A percentile compares a stretch with the other conserved stretches of the same genome.
Conservation (phyloP, 139 green algal species). For the Chlamydomonas incerta region DNA sequence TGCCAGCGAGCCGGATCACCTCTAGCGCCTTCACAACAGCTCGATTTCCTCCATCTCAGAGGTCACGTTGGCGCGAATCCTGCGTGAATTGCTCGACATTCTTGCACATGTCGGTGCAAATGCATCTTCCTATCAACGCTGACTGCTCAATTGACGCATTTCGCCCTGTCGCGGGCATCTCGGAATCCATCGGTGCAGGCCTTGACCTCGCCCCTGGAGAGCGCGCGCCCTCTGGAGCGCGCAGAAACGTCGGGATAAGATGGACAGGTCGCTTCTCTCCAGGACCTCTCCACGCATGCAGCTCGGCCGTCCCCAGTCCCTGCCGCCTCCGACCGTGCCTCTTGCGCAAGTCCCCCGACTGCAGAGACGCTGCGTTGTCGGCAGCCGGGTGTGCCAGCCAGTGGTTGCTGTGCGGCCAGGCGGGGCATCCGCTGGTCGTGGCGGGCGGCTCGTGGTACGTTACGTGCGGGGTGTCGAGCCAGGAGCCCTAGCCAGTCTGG, state of each 20-base stretch:
- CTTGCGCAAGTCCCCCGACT: neutral
- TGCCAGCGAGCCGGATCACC: too few relatives aligned
- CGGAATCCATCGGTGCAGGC: neutral
- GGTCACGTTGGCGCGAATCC: too few relatives aligned
- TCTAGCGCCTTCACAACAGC: too few relatives aligned
- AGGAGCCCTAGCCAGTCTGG: too few relatives aligned
- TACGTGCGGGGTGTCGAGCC: too few relatives aligned
- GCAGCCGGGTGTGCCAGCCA: conserved; percentile 10
- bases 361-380: neutral
- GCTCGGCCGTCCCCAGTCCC: conserved; percentile 18
- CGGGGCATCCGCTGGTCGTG: neutral
- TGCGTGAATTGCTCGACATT: too few relatives aligned
- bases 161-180: too few relatives aligned
- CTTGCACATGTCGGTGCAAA: too few relatives aligned
- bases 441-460: conserved; percentile 15
- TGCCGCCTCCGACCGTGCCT: conserved; percentile 10
- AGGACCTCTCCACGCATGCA: conserved; percentile 45
- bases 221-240: conserved; percentile 16
- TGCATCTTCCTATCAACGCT: too few relatives aligned
- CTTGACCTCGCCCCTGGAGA: conserved; percentile 18
- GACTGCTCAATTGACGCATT: too few relatives aligned
- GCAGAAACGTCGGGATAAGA: conserved; percentile 27
- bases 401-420: neutral
- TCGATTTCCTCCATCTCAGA: too few relatives aligned
- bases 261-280: conserved; percentile 39